Conservation (phyloP, 306 rosid species). For the Gastrolobium villosum region DNA sequence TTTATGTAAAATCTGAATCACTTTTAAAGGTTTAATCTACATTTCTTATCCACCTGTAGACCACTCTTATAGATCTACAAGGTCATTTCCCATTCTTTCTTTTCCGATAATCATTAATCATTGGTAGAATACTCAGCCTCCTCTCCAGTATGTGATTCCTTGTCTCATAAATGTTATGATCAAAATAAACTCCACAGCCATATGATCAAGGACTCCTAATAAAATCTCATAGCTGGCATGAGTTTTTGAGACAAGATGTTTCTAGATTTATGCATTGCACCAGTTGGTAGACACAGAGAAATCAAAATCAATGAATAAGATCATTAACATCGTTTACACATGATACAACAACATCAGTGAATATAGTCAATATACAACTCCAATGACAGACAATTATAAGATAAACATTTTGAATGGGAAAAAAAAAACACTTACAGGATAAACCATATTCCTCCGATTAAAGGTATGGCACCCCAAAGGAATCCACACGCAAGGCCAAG, state of each 20-base stretch:
- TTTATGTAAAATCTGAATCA: constrained; percentile 16
- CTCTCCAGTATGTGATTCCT: constrained; percentile 6
- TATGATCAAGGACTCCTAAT: background rate
- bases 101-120: constrained; percentile 2
- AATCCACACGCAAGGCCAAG: constrained; percentile 81
- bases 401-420: constrained; percentile 1
- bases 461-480: constrained; percentile 90
- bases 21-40: constrained; percentile 1
- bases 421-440: constrained; percentile 70
- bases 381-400: background rate
- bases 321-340: background rate
- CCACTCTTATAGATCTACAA: constrained; percentile 6
- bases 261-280: constrained; percentile 36
- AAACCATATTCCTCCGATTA: constrained; percentile 97
- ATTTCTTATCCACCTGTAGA: constrained; percentile 7
- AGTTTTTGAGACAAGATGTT: background rate
- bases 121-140: background rate
- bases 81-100: constrained; percentile 5
- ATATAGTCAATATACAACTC: background rate
- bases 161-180: background rate
- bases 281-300: background rate
- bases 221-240: background rate
- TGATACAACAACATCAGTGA: constrained; percentile 1
- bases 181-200: background rate
- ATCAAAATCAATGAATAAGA: background rate